Evolutionary conservation across 129 eudicot species (phyloP), one percentile per base, ranked within the genome.

Genomic region (Flaveria robusta): DNA sequence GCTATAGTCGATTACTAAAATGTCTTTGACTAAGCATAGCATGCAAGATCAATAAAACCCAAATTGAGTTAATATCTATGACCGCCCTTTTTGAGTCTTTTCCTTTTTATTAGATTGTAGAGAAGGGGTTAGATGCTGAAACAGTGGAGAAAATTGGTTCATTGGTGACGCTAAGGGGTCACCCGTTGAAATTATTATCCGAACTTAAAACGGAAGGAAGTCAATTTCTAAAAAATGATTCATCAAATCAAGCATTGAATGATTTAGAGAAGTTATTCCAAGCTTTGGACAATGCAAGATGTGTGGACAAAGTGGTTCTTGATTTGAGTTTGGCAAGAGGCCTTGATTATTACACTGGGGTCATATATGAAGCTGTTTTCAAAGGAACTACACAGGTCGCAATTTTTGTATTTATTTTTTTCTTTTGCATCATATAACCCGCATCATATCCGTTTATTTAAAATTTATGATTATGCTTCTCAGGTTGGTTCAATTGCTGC

Each of bases 241-340:
- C 87, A 15, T 85, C 98, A 26, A 70, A 63, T 58, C 75, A 82
- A 72, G 98, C 98, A 45, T 79, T 94, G 68, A 81, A 88, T 37
- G 97, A 93, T 51, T 83, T 93, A 72, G 93, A 90, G 78, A 87
- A 87, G 65, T 81, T 93, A 62, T 93, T 93, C 76, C 81, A 91
- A 71, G 89, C 93, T 22, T 72, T 94, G 74, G 90, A 85, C 77
- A 83, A 66, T 74, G 62, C 90, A 31, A 85, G 81, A 68, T 87
- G 97, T 49, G 75, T 88, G 3, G 84, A 81, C 79, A 94, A 81
- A 86, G 88, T 94, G 62, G 88, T 89, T 60, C 74, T 94, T 60
- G 97, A 95, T 84, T 71, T 94, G 79, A 94, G 99, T 77, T 87
- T 94, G 78, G 99, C 99, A 27, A 89, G 99, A 87, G 99, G 99